Conservation (phyloP, 139 green algal species). For the Desmodesmus armatus region DNA sequence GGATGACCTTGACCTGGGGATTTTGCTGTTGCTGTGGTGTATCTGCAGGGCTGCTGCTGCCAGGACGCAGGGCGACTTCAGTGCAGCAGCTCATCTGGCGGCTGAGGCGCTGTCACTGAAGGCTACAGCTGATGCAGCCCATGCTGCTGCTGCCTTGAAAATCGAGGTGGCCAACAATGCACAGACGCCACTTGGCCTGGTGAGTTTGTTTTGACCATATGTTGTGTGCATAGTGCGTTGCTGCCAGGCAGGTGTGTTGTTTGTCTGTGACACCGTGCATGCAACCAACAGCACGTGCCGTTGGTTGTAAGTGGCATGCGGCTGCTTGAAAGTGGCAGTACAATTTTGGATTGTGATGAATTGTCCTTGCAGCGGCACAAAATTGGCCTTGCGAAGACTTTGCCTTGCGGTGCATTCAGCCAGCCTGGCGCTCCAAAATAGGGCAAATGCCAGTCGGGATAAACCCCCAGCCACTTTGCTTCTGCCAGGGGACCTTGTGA, state of each 20-base stretch:
- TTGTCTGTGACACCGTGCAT: not conserved
- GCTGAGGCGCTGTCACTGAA: not conserved
- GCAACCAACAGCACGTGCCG: not conserved
- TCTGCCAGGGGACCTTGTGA: too few species aligned
- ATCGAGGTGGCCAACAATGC: constrained; percentile 32
- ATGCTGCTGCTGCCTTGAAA: constrained; percentile 20
- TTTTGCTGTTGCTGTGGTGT: not conserved
- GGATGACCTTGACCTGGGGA: too few species aligned
- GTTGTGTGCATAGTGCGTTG: not conserved
- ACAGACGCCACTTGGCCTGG: not conserved
- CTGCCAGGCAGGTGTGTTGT: not conserved
- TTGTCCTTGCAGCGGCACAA: not conserved
- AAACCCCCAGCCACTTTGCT: too few species aligned
- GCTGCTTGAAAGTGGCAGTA: not conserved
- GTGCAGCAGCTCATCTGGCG: not conserved
- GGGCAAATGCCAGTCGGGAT: too few species aligned
- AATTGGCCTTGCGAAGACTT: not conserved
- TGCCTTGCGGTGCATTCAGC: too few species aligned
- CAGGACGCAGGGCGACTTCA: constrained; percentile 3
- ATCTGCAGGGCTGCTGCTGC: constrained; percentile 21
- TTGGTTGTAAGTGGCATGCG: not conserved
- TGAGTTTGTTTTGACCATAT: not conserved
- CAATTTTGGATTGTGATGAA: not conserved
- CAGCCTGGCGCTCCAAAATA: too few species aligned
- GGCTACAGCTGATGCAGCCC: constrained; percentile 6